Percentiles rank a stretch among this genome's conserved stretches.
These are phyloP conservation scores for Coriolopsis trogii DNA, from an alignment of 1,284 basidiomycete genomes.

Conservation along the genomic window DNA sequence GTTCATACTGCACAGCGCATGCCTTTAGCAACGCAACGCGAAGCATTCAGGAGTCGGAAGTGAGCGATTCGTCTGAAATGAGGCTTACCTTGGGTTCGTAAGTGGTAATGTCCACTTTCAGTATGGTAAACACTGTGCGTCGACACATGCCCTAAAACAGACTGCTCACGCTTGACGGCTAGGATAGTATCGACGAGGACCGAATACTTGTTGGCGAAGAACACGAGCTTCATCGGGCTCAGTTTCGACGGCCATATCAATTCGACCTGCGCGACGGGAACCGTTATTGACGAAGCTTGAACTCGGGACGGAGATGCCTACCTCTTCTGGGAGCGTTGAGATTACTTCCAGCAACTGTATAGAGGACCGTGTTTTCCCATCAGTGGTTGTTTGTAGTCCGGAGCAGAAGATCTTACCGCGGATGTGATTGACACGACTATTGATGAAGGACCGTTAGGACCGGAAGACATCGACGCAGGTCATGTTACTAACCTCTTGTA, in stretches of 20 bases:
- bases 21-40: too few species aligned
- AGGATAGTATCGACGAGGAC: not conserved
- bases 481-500: not conserved
- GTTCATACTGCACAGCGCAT: not conserved
- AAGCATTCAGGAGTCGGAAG: too few species aligned
- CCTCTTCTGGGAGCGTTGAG: not conserved
- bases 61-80: too few species aligned
- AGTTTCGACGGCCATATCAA: not conserved
- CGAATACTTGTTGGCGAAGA: constrained; percentile 1
- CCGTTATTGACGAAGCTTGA: not conserved
- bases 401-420: not conserved
- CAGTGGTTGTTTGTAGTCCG: too few species aligned
- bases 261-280: not conserved
- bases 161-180: not conserved
- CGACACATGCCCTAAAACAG: not conserved
- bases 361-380: too few species aligned
- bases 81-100: too few species aligned
- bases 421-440: not conserved
- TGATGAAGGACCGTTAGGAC: not conserved
- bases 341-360: not conserved
- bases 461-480: not conserved
- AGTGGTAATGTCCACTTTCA: not conserved
- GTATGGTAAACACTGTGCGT: not conserved
- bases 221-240: not conserved
- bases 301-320: not conserved